phyloP scores from a whole-genome alignment of 768 basidiomycete species.

The Pleurotus ostreatus region DNA sequence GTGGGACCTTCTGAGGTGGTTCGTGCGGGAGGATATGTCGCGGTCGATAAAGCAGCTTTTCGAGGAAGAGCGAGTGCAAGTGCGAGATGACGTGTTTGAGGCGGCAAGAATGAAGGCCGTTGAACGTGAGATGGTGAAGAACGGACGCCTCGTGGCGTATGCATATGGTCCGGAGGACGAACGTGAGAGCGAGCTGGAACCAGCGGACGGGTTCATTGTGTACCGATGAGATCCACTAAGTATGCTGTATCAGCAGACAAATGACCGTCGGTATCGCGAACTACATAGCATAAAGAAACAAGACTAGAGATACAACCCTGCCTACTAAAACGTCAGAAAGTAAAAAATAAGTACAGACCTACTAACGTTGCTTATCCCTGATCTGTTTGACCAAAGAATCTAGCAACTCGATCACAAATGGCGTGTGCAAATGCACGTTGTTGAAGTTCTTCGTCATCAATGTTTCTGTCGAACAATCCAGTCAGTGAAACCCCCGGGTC shows the following conservation, averaged over 20 bases:
- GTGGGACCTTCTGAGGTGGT: neutral
- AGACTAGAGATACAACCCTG: no score
- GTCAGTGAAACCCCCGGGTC: neutral
- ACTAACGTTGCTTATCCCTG: no score
- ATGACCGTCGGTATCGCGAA: no score
- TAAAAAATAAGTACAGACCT: no score
- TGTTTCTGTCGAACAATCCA: neutral
- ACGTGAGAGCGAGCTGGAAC: neutral
- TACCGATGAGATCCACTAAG: no score
- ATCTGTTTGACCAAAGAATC: neutral
- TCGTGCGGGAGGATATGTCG: neutral
- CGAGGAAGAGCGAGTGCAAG: neutral
- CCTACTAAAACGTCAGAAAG: no score
- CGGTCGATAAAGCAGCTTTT: neutral
- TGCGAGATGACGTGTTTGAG: neutral
- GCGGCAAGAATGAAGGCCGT: neutral
- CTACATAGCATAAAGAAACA: no score
- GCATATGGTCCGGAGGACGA: constrained; percentile 18
- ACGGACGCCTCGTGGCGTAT: neutral
- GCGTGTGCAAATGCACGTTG: neutral
- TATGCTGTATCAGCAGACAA: no score
- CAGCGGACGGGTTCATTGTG: no score
- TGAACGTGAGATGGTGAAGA: neutral
- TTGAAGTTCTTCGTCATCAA: constrained; percentile 4
- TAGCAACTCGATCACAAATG: neutral